A percentile compares a stretch with the other conserved stretches of the same genome.
Conservation (phyloP, 768 basidiomycete species). For the Boletus vinaceobasis region DNA sequence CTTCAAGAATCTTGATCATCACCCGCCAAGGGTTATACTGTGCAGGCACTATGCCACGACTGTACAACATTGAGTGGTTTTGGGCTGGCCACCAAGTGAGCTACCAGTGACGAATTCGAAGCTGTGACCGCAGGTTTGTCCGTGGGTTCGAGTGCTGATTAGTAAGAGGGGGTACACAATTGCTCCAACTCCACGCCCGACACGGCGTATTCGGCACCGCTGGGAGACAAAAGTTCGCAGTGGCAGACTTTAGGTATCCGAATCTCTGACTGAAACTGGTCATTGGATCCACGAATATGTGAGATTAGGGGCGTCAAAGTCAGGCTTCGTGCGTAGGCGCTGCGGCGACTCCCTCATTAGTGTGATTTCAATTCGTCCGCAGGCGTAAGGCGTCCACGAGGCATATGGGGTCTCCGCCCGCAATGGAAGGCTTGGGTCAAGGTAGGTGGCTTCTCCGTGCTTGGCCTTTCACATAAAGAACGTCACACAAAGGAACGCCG, state of each 20-base stretch:
- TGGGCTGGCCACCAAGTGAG: too few relatives aligned
- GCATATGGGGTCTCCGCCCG: neutral
- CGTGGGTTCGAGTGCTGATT: too few relatives aligned
- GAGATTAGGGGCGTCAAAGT: neutral
- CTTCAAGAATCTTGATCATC: conserved; percentile 4
- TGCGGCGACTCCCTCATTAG: neutral
- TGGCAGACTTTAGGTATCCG: neutral
- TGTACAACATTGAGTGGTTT: too few relatives aligned
- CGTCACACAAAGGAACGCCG: neutral
- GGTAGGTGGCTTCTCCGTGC: neutral
- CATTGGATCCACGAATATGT: neutral
- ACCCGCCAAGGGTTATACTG: neutral
- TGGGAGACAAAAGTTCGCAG: too few relatives aligned
- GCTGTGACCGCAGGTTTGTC: too few relatives aligned
- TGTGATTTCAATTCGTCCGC: neutral
- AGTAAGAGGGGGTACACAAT: neutral
- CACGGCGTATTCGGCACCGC: neutral
- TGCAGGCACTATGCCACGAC: neutral
- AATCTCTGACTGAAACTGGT: neutral
- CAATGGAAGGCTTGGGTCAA: conserved; percentile 14
- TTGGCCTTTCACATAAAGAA: neutral
- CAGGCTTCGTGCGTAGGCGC: neutral
- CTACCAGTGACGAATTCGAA: too few relatives aligned
- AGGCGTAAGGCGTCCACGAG: conserved; percentile 2
- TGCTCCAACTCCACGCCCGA: neutral